phyloP scores from a whole-genome alignment of 73 alveolate genomes.

The Stentor coeruleus region DNA sequence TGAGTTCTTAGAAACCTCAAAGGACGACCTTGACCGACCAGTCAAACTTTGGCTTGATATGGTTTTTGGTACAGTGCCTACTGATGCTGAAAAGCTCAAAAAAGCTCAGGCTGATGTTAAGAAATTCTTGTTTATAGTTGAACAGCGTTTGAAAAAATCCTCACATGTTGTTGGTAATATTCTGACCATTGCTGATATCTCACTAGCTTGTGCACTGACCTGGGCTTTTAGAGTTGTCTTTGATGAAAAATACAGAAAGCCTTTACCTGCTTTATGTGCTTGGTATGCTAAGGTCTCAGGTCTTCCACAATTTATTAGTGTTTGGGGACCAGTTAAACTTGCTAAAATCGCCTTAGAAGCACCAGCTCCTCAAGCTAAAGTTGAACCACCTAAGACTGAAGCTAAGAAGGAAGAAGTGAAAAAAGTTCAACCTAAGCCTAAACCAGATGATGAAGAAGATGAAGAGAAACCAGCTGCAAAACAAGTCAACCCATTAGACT shows the following conservation, averaged over 20 bases:
- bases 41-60: constrained; percentile 47
- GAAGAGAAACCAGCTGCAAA: constrained; percentile 46
- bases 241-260: constrained; percentile 69
- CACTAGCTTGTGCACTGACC: constrained; percentile 56
- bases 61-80: constrained; percentile 68
- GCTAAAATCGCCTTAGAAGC: constrained; percentile 42
- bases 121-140: constrained; percentile 45
- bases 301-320: constrained; percentile 60
- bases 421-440: background rate
- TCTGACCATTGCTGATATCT: constrained; percentile 90
- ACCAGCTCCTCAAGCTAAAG: background rate
- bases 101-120: constrained; percentile 48
- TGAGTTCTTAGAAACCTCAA: constrained; percentile 63
- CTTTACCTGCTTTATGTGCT: constrained; percentile 55
- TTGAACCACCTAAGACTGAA: no score
- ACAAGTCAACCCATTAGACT: constrained; percentile 39
- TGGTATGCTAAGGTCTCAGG: constrained; percentile 59
- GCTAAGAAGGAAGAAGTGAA: no score
- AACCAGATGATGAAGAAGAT: constrained; percentile 45
- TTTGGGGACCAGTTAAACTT: constrained; percentile 63
- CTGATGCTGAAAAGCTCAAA: constrained; percentile 45
- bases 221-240: constrained; percentile 56
- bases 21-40: constrained; percentile 52
- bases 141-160: constrained; percentile 52
- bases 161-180: constrained; percentile 76